These are phyloP conservation scores for Oxalis stricta DNA, from an alignment of 441 rosid genomes.

Conservation along the genomic window DNA sequence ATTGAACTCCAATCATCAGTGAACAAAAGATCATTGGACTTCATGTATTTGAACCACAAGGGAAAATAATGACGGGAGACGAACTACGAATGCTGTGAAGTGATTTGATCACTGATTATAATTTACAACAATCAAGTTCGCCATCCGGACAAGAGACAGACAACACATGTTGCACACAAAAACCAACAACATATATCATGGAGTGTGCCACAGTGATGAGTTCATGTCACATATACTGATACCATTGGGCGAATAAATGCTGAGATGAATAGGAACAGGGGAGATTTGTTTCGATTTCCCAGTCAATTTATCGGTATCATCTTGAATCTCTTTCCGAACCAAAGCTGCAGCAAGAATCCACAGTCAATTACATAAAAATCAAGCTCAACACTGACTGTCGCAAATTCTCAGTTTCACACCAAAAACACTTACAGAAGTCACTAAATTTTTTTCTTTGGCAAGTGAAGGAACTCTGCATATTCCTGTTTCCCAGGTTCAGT, in stretches of 20 bases:
- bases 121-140: no score
- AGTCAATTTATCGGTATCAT: slow-evolving; percentile 73
- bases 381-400: no score
- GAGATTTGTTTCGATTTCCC: slow-evolving; percentile 71
- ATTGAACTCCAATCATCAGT: not conserved
- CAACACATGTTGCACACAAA: no score
- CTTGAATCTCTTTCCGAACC: slow-evolving; percentile 71
- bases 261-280: slow-evolving; percentile 69
- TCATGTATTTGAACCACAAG: no score
- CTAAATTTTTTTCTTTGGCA: slow-evolving; percentile 42
- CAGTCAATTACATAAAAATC: not conserved
- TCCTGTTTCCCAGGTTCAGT: slow-evolving; percentile 42
- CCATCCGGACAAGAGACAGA: not conserved
- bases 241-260: slow-evolving; percentile 75
- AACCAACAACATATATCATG: no score
- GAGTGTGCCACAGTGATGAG: no score
- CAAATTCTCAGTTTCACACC: no score
- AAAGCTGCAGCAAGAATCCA: slow-evolving; percentile 28
- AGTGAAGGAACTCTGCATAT: slow-evolving; percentile 72
- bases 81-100: no score
- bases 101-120: no score
- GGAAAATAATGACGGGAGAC: no score
- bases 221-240: no score
- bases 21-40: not conserved
- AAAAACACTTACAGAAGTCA: slow-evolving; percentile 39